Conservation (phyloP, 345 rosid genomes). For the Mangifera indica region DNA sequence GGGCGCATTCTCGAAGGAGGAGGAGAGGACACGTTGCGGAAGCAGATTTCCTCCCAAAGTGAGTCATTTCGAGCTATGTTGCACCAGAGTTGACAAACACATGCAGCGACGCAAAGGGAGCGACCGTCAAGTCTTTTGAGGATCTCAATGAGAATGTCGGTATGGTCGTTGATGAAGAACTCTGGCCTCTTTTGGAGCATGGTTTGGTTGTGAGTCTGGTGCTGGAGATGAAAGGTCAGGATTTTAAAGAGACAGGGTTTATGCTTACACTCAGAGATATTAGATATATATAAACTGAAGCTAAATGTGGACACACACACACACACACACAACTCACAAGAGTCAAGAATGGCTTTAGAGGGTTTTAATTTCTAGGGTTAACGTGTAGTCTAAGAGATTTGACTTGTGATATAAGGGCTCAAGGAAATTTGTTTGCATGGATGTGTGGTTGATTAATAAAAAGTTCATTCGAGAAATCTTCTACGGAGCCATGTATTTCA, state of each 20-base stretch:
- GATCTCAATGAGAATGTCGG: conserved; percentile 74
- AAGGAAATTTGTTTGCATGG: too few species aligned
- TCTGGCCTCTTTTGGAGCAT: conserved; percentile 38
- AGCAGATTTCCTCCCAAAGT: conserved; percentile 89
- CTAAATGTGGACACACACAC: neutral
- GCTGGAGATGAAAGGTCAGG: neutral
- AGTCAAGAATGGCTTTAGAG: conserved; percentile 5
- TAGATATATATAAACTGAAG: neutral
- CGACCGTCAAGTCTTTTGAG: conserved; percentile 77
- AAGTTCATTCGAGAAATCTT: too few species aligned
- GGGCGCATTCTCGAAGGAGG: conserved; percentile 60
- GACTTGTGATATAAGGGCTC: conserved; percentile 18
- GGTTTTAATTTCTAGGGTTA: neutral
- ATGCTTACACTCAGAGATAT: neutral
- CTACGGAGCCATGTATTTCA: too few species aligned
- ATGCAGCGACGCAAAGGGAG: conserved; percentile 75
- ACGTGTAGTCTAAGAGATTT: conserved; percentile 27
- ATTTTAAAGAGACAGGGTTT: neutral
- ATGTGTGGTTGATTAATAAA: too few species aligned
- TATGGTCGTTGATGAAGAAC: conserved; percentile 76
- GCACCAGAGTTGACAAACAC: conserved; percentile 92
- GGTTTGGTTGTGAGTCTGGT: neutral
- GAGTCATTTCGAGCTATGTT: conserved; percentile 65
- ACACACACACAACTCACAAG: neutral
- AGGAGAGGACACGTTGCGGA: conserved; percentile 64